phyloP scores from a whole-genome alignment of 31 red algal genomes.

The Endocladia muricata region DNA sequence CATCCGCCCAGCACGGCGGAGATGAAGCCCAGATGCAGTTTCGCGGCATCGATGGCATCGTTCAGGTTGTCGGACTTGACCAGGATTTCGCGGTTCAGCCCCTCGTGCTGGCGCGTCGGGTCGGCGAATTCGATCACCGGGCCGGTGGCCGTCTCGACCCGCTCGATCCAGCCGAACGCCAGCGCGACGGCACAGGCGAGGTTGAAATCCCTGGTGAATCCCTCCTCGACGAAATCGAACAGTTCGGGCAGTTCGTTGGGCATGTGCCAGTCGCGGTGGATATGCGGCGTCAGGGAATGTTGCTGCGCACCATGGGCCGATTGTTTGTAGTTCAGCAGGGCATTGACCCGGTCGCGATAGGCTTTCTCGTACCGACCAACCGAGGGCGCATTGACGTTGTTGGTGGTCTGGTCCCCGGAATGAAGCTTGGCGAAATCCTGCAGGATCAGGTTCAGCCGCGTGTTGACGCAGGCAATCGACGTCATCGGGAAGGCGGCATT shows the following conservation, averaged over 20 bases:
- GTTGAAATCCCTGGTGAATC: slow-evolving; percentile 4
- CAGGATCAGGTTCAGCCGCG: slow-evolving; percentile 3
- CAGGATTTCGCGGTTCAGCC: slow-evolving; percentile 3
- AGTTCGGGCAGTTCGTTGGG: background rate
- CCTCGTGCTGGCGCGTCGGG: slow-evolving; percentile 1
- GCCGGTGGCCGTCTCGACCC: background rate
- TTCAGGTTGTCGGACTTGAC: slow-evolving; percentile 1
- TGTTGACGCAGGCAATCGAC: background rate
- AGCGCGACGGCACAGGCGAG: slow-evolving; percentile 1
- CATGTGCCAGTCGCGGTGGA: slow-evolving; percentile 3
- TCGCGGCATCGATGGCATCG: slow-evolving; percentile 2
- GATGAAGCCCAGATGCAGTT: slow-evolving; percentile 5
- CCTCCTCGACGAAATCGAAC: slow-evolving; percentile 3
- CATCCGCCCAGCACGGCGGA: slow-evolving; percentile 1
- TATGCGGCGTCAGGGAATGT: slow-evolving; percentile 3
- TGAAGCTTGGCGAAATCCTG: slow-evolving; percentile 1
- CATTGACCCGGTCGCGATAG: slow-evolving; percentile 3
- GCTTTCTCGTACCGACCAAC: slow-evolving; percentile 1
- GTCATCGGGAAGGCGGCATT: background rate
- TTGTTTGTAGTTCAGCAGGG: slow-evolving; percentile 4
- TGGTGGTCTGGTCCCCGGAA: slow-evolving; percentile 2
- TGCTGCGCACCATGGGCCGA: background rate
- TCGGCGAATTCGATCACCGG: slow-evolving; percentile 1
- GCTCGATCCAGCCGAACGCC: background rate
- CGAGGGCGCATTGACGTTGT: slow-evolving; percentile 3